Evolutionary conservation across 345 rosid genomes (phyloP), one percentile per base, ranked within the genome.

Genomic region (Mallotus nudiflorus): DNA sequence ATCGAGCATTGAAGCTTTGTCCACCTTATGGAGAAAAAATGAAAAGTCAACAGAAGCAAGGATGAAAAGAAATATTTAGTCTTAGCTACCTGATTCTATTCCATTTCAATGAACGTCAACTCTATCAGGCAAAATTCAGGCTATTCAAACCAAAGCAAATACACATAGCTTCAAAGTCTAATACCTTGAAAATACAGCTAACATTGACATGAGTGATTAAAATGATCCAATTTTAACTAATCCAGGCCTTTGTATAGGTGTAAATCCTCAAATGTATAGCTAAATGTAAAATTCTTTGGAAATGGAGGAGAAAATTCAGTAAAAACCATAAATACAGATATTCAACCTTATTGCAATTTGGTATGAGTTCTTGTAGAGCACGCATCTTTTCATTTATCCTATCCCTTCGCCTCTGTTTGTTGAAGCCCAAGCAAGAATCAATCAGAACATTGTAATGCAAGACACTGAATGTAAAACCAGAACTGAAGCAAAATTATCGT

Each of bases 1-100:
- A 66, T 93, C 98, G 37, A 93, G 91, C 96, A 93, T 88, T 2
- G 98, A 91, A 82, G 98, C 97, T 80, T 91, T 93, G 84, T 93
- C 97, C 81, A 88, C 94, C 97, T 91, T 62, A 40, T 20, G 73
- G 76, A 35, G 75, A 66, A 57, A 81, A 70, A 75, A 66, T 9
- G 46, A 31, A 45, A 49, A 59, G 77, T 71, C 65, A 82, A 31
- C 46, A 55, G 39, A 65, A 66, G 49, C 52, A 65, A 28, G 62
- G 15, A 69, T 20, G 55, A 44, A 49, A 42, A 53, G 15, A 66
- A 49, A 9, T 33, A 75, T 31, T 6, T 44, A 68, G 37, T n/a
- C 60, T 40, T 19, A 54, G 58, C 42, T 67, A 67, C 55, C 39
- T 40, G 65, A 55, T 40, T 67, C 48, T 46, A 25, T 40, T 69